phyloP scores from a whole-genome alignment of 164 flowering plant species.

The Stephania cephalantha region DNA sequence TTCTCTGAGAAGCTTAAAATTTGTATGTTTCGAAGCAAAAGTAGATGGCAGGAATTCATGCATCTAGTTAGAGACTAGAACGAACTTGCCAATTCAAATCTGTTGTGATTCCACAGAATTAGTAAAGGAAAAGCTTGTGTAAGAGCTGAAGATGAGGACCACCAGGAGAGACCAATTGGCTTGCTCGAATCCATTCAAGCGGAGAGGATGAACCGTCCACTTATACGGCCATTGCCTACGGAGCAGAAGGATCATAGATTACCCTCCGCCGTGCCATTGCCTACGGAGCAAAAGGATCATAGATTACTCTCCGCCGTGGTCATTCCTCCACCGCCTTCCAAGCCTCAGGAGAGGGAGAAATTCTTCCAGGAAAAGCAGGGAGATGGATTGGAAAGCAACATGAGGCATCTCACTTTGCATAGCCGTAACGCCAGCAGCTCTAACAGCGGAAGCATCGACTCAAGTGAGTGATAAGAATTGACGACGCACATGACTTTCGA shows the following conservation, averaged over 20 bases:
- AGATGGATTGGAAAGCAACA: constrained; percentile 49
- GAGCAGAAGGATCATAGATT: constrained; percentile 25
- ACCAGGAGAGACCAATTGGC: constrained; percentile 31
- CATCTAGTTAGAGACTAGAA: too few relatives aligned
- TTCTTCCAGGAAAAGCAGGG: constrained; percentile 69
- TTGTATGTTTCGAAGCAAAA: too few relatives aligned
- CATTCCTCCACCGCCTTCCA: constrained; percentile 95
- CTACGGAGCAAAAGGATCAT: constrained; percentile 33
- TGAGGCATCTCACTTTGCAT: constrained; percentile 63
- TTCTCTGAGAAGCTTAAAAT: too few relatives aligned
- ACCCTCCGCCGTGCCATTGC: constrained; percentile 1
- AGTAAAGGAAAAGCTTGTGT: constrained; percentile 88
- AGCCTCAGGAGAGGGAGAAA: constrained; percentile 71
- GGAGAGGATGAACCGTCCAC: constrained; percentile 66
- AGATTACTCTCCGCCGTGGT: constrained; percentile 25
- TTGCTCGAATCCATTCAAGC: constrained; percentile 37
- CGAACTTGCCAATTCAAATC: too few relatives aligned
- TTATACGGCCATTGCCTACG: constrained; percentile 50
- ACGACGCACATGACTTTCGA: neutral
- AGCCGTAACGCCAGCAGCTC: constrained; percentile 75
- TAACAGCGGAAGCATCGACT: constrained; percentile 58
- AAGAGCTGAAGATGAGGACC: constrained; percentile 53
- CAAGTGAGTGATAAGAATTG: constrained; percentile 36
- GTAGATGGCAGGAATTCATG: too few relatives aligned
- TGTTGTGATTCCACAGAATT: constrained; percentile 33